These are phyloP conservation scores for Russula emetica DNA, from an alignment of 768 basidiomycete species.

Conservation along the genomic window DNA sequence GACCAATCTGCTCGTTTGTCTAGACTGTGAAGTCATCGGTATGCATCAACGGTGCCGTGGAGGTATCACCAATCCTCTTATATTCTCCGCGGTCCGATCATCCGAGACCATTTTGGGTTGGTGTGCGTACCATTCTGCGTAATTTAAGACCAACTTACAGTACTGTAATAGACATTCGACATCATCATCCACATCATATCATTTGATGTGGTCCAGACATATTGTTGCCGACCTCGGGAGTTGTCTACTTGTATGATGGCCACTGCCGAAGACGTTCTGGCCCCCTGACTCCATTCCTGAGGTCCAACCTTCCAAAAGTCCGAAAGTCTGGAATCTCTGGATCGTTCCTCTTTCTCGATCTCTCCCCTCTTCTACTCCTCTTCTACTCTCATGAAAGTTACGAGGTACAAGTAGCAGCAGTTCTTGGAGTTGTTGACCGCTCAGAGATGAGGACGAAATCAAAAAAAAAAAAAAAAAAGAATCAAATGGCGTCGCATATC, in stretches of 20 bases:
- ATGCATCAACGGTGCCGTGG: neutral
- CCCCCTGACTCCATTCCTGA: neutral
- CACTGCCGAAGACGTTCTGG: neutral
- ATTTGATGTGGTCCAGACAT: neutral
- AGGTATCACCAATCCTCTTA: too few species aligned
- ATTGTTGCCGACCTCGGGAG: neutral
- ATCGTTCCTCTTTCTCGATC: neutral
- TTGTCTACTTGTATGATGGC: neutral
- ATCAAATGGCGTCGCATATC: too few species aligned
- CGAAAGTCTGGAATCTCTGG: too few species aligned
- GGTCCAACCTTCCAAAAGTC: too few species aligned
- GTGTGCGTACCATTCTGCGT: neutral
- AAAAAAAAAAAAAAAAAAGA: too few species aligned
- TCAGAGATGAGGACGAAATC: too few species aligned
- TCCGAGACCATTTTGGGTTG: neutral
- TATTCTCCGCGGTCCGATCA: neutral
- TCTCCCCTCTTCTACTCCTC: too few species aligned
- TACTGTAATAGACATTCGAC: neutral
- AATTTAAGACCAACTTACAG: conserved; percentile 3
- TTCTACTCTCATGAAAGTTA: too few species aligned
- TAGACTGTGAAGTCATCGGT: neutral
- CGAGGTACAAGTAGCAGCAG: too few species aligned
- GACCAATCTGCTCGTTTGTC: neutral
- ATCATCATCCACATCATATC: neutral
- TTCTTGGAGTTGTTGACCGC: too few species aligned